Evolutionary conservation across 2,329 filamentous ascomycete species (phyloP).

Genomic region (Xylariomycetidae sp.): DNA sequence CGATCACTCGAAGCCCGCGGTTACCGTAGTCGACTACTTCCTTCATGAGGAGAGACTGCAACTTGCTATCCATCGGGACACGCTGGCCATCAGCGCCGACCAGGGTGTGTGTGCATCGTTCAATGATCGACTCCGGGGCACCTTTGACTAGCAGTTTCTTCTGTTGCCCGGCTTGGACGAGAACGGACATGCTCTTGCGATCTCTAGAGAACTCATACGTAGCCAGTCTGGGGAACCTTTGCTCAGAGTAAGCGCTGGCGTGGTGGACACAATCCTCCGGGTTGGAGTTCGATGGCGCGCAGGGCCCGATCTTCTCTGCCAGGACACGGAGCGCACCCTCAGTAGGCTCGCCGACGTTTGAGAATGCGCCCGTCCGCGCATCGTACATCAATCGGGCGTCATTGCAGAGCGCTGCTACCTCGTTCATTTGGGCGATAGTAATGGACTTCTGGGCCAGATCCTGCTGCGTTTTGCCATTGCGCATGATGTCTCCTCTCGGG

Average conservation of each 20-base stretch:
- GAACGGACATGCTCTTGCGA: constrained; percentile 98
- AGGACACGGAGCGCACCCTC: constrained; percentile 89
- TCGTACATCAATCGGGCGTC: constrained; percentile 82
- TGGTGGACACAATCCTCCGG: constrained; percentile 69
- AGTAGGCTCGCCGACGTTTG: constrained; percentile 87
- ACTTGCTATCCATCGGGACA: constrained; percentile 65
- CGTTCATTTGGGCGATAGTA: constrained; percentile 74
- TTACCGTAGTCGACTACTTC: constrained; percentile 90
- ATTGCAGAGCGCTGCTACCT: constrained; percentile 78
- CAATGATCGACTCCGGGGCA: constrained; percentile 89
- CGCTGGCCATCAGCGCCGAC: constrained; percentile 75
- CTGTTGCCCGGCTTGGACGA: constrained; percentile 65
- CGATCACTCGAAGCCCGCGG: constrained; percentile 89
- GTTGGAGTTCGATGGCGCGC: constrained; percentile 50
- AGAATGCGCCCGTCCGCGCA: constrained; percentile 65
- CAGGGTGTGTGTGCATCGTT: constrained; percentile 80
- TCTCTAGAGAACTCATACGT: constrained; percentile 97
- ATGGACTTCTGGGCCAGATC: constrained; percentile 67
- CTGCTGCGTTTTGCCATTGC: constrained; percentile 61
- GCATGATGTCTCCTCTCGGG: constrained; percentile 70
- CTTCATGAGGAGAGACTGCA: constrained; percentile 65
- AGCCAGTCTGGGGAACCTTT: constrained; percentile 67
- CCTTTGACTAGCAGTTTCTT: constrained; percentile 93
- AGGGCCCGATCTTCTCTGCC: constrained; percentile 90
- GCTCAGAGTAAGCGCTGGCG: constrained; percentile 81